phyloP scores from a whole-genome alignment of 2,329 filamentous ascomycete genomes.

The Aspergillus brasiliensis region DNA sequence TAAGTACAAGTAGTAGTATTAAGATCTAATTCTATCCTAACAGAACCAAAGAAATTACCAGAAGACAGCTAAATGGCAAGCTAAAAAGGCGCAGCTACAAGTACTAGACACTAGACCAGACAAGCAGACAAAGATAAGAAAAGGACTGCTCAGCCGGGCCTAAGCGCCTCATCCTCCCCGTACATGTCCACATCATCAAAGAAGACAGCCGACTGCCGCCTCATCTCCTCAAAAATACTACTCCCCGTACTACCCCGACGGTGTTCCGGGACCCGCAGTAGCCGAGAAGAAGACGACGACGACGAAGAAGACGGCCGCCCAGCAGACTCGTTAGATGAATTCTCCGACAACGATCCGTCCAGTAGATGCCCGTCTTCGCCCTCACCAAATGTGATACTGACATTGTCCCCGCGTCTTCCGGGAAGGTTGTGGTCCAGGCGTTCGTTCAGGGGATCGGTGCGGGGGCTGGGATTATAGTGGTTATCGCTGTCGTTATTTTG shows the following conservation, averaged over 20 bases:
- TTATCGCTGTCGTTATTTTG: slow-evolving; percentile 14
- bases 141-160: not conserved
- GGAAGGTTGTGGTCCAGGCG: slow-evolving; percentile 33
- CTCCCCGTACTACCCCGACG: slow-evolving; percentile 31
- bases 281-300: slow-evolving; percentile 3
- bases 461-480: slow-evolving; percentile 7
- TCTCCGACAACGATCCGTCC: slow-evolving; percentile 22
- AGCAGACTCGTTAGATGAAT: slow-evolving; percentile 24
- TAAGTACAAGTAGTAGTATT: too few relatives aligned
- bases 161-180: slow-evolving; percentile 26
- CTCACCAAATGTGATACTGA: slow-evolving; percentile 16
- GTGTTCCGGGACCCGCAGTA: slow-evolving; percentile 24
- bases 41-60: too few relatives aligned
- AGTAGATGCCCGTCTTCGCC: slow-evolving; percentile 10
- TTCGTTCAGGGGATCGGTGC: slow-evolving; percentile 22
- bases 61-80: too few relatives aligned
- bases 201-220: slow-evolving; percentile 50
- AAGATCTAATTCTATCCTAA: too few relatives aligned
- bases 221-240: slow-evolving; percentile 47
- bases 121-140: not conserved
- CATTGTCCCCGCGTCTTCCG: slow-evolving; percentile 22
- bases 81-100: too few relatives aligned
- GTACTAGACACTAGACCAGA: not conserved
- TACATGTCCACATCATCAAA: slow-evolving; percentile 46
- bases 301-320: slow-evolving; percentile 15